Evolutionary conservation across 169 alveolate genomes (phyloP).

Genomic region (Amoebophrya sp.): DNA sequence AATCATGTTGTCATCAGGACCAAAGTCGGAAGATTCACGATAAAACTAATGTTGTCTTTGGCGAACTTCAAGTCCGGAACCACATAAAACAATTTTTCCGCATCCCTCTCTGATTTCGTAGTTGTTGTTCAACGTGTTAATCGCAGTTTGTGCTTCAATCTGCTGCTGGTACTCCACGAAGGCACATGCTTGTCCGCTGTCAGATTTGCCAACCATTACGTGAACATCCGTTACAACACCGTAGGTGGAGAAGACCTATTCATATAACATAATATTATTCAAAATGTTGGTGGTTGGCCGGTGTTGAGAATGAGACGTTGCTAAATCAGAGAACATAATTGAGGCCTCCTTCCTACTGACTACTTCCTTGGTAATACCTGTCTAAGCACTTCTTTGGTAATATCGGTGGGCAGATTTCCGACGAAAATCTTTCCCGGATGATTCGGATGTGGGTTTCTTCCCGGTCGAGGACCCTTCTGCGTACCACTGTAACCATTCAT

Average conservation of each 20-base stretch:
- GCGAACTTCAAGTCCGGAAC: too few relatives aligned
- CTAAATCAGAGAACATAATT: too few relatives aligned
- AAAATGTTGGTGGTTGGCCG: too few relatives aligned
- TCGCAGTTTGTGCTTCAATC: neutral
- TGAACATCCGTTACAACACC: slow-evolving; percentile 6
- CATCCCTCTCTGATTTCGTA: slow-evolving; percentile 15
- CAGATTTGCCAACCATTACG: neutral
- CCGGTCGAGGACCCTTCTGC: neutral
- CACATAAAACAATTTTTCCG: slow-evolving; percentile 4
- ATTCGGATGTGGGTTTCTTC: neutral
- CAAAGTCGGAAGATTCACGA: too few relatives aligned
- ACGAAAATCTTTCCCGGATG: slow-evolving; percentile 11
- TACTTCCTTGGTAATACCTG: too few relatives aligned
- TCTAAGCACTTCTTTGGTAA: neutral
- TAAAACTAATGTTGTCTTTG: too few relatives aligned
- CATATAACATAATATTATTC: neutral
- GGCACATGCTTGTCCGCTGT: slow-evolving; percentile 11
- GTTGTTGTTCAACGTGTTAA: slow-evolving; percentile 16
- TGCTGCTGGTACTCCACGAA: slow-evolving; percentile 22
- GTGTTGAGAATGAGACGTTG: too few relatives aligned
- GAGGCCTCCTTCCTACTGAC: too few relatives aligned
- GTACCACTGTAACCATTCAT: too few relatives aligned
- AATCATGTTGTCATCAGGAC: too few relatives aligned
- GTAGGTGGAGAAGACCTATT: neutral
- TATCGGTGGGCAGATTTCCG: slow-evolving; percentile 2